These are phyloP conservation scores for Phialophora chinensis DNA, from an alignment of 2,329 filamentous ascomycete genomes.

Conservation along the genomic window DNA sequence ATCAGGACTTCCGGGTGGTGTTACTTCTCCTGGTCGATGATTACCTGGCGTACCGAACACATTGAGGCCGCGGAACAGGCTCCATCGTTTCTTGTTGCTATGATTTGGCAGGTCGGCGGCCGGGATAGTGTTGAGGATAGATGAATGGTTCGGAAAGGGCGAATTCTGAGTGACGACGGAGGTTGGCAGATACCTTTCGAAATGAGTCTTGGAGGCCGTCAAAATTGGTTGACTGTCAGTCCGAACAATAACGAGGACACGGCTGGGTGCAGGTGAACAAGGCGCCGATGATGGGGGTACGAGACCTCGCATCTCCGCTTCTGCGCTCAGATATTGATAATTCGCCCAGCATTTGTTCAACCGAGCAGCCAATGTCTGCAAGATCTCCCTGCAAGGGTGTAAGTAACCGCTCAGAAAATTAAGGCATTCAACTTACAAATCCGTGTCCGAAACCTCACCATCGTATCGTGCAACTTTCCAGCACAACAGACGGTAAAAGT, in stretches of 20 bases:
- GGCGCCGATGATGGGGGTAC: constrained; percentile 75
- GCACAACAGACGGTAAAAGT: constrained; percentile 87
- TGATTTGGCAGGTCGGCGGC: constrained; percentile 37
- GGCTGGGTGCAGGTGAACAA: constrained; percentile 82
- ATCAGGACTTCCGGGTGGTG: constrained; percentile 48
- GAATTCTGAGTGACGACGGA: constrained; percentile 42
- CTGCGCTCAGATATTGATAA: constrained; percentile 75
- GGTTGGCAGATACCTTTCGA: constrained; percentile 64
- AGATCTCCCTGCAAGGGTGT: constrained; percentile 64
- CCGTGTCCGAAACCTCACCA: constrained; percentile 67
- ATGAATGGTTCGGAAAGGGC: constrained; percentile 47
- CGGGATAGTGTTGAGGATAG: constrained; percentile 43
- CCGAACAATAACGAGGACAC: constrained; percentile 85
- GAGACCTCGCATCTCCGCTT: constrained; percentile 63
- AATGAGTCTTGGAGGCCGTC: constrained; percentile 64
- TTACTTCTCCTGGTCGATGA: constrained; percentile 52
- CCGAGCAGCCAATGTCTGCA: constrained; percentile 69
- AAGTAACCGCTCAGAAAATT: constrained; percentile 13
- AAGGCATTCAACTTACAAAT: constrained; percentile 63
- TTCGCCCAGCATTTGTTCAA: constrained; percentile 78
- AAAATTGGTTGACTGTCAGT: constrained; percentile 70
- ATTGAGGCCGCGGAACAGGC: constrained; percentile 55
- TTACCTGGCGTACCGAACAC: constrained; percentile 53
- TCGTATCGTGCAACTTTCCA: constrained; percentile 84
- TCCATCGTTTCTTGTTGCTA: constrained; percentile 56